Conservation (phyloP, 2,329 filamentous ascomycete genomes). For the Colletotrichum spaethianum region DNA sequence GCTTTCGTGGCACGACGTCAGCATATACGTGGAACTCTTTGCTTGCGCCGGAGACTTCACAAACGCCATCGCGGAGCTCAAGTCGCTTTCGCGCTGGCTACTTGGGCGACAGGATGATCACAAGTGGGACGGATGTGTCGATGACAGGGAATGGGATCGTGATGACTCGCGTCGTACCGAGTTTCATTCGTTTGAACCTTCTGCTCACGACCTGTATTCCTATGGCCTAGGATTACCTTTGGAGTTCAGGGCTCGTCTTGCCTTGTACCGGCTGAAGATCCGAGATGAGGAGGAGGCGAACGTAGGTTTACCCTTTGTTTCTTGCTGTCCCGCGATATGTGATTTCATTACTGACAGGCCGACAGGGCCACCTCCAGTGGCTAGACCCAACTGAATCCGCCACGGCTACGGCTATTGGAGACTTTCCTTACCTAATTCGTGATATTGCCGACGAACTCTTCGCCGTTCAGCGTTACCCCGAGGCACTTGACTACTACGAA, state of each 20-base stretch:
- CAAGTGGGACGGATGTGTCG: slow-evolving; percentile 79
- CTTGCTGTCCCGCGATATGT: slow-evolving; percentile 18
- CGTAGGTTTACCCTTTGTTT: slow-evolving; percentile 62
- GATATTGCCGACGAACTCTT: slow-evolving; percentile 70
- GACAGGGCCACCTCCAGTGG: slow-evolving; percentile 77
- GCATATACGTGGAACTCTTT: slow-evolving; percentile 88
- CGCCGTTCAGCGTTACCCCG: slow-evolving; percentile 50
- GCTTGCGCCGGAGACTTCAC: slow-evolving; percentile 73
- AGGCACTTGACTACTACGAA: slow-evolving; percentile 71
- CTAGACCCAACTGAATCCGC: slow-evolving; percentile 68
- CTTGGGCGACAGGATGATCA: slow-evolving; percentile 80
- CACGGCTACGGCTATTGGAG: slow-evolving; percentile 47
- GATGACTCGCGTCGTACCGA: slow-evolving; percentile 76
- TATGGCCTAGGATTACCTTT: slow-evolving; percentile 85
- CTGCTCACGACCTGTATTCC: slow-evolving; percentile 64
- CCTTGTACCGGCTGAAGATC: slow-evolving; percentile 83
- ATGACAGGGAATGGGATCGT: slow-evolving; percentile 92
- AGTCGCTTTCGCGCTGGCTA: slow-evolving; percentile 84
- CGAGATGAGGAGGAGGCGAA: slow-evolving; percentile 80
- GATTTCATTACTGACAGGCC: slow-evolving; percentile 21
- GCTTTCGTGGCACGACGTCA: slow-evolving; percentile 84
- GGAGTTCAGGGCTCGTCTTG: slow-evolving; percentile 87
- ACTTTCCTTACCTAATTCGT: slow-evolving; percentile 85
- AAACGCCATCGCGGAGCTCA: slow-evolving; percentile 79
- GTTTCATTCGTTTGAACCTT: slow-evolving; percentile 72